phyloP scores from a whole-genome alignment of 306 rosid genomes.

The Prunus dulcis region DNA sequence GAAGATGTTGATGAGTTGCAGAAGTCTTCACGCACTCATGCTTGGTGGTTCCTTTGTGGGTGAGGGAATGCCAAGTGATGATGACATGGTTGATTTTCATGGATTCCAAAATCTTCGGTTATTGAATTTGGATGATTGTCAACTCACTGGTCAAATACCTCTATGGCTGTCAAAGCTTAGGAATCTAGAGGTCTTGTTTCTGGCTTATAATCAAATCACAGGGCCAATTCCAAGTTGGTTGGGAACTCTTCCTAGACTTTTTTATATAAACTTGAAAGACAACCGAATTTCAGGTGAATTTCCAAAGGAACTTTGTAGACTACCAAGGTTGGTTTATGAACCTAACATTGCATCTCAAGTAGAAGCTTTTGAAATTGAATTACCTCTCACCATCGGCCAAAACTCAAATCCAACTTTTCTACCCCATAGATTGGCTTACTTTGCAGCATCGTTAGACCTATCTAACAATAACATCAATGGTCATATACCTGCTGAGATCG shows the following conservation, averaged over 20 bases:
- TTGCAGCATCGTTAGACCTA: no score
- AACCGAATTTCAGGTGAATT: not conserved
- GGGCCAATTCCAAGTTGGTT: not conserved
- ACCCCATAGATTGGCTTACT: rapidly evolving
- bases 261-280: rapidly evolving
- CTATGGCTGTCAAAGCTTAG: no score
- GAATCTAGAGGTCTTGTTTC: rapidly evolving
- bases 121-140: rapidly evolving
- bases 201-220: rapidly evolving
- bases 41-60: rapidly evolving
- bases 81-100: not conserved
- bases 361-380: not conserved
- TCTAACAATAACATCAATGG: no score
- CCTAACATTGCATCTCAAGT: no score
- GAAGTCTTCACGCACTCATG: not conserved
- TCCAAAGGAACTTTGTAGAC: not conserved
- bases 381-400: rapidly evolving
- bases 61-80: not conserved
- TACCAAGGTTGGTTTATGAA: no score
- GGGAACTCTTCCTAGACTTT: not conserved
- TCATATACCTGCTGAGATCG: not conserved
- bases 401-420: rapidly evolving
- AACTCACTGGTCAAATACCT: no score
- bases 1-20: not conserved
- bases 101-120: no score